Base-by-base conservation (phyloP, 208 protist genomes). In the Borovskyia barvae region DNA sequence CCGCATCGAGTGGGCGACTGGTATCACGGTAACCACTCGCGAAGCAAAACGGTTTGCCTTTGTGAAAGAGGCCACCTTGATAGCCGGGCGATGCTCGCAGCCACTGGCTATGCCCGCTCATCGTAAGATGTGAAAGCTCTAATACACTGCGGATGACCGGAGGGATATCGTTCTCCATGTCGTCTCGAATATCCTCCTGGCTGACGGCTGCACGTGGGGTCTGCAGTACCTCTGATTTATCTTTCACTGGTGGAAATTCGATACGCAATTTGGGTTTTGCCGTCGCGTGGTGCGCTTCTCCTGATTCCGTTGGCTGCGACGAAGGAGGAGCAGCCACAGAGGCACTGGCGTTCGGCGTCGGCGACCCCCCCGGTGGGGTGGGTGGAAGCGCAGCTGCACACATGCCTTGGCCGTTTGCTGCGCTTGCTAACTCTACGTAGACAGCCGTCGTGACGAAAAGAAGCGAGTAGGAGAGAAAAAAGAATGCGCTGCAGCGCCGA, bases 131-230 rank as follows among this genome's bases (percentile, higher is more conserved):
- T 2, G 82, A 54, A 2, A 92, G 62, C 74, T 92, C 82, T 55
- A 94, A 54, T 12, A 94, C 78, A 59, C 84, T 92, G 30, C 87
- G 81, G 20, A 94, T 84, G 29, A 90, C 75, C 24, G 87, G 87
- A 0, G 87, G 87, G 28, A 86, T 87, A 50, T 90, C 81, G 8
- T 76, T 52, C 47, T 77, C 73, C 59, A 88, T 75, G 55, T 71
- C 60, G 1, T 82, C 62, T 19, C 81, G 78, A 20, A 86, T 75
- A 41, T 78, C 74, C 20, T 78, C 77, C 43, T 79, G 76, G 14
- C 55, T 70, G 0, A 79, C 50, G 17, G 64, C 75, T 6, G 77
- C 83, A 36, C 71, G 72, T 66, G 82, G 79, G 20, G 72, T 47
- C 19, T 54, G 37, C 47, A 76, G 8, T 9, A 71, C 24, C 50